phyloP scores from a whole-genome alignment of 148 eudicot species.

The Talinum fruticosum region DNA sequence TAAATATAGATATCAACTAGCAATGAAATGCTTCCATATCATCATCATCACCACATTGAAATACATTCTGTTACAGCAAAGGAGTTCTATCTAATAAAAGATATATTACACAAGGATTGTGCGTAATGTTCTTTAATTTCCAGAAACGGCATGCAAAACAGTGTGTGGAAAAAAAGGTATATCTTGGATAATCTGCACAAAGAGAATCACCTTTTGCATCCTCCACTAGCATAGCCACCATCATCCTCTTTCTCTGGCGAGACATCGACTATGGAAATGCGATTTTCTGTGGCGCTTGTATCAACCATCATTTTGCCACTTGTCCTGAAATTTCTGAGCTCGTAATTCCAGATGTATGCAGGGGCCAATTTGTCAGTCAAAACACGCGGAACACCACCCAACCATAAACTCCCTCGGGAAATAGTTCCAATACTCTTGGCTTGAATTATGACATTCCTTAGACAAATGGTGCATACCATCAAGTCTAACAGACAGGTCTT shows the following conservation, averaged over 20 bases:
- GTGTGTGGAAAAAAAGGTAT: neutral
- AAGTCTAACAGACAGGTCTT: slow-evolving; percentile 28
- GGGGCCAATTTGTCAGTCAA: slow-evolving; percentile 34
- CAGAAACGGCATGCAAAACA: slow-evolving; percentile 8
- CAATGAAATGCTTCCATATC: neutral
- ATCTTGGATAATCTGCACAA: slow-evolving; percentile 13
- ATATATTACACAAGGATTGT: slow-evolving; percentile 5
- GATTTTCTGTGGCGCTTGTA: slow-evolving; percentile 39
- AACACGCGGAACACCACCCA: slow-evolving; percentile 25
- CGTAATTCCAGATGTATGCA: slow-evolving; percentile 26
- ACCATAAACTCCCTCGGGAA: slow-evolving; percentile 31
- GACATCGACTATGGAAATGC: slow-evolving; percentile 32
- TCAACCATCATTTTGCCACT: slow-evolving; percentile 68
- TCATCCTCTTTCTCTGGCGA: slow-evolving; percentile 54
- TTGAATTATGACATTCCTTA: slow-evolving; percentile 43
- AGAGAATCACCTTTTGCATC: slow-evolving; percentile 72
- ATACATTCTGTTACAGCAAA: neutral
- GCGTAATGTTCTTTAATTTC: neutral
- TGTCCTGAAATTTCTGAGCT: slow-evolving; percentile 28
- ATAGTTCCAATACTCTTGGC: slow-evolving; percentile 32
- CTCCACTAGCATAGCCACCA: slow-evolving; percentile 73
- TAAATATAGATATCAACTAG: slow-evolving; percentile 1
- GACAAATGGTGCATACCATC: slow-evolving; percentile 61
- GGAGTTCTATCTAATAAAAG: neutral
- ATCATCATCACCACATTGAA: neutral